Evolutionary conservation across 345 rosid genomes (phyloP).

Genomic region (Lepidium africanum): DNA sequence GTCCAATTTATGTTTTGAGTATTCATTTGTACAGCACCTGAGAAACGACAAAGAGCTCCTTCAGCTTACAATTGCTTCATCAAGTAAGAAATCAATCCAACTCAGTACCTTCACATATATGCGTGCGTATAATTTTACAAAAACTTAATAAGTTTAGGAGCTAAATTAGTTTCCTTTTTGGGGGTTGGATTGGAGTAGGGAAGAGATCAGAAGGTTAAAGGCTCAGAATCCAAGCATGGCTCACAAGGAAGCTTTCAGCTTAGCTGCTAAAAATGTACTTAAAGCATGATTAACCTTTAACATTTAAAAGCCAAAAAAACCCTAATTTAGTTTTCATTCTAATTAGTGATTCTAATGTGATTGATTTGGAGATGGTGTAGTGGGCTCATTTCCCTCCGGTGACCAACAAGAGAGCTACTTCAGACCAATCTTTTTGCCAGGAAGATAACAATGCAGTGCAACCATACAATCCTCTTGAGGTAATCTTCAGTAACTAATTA

Average conservation of each 20-base stretch:
- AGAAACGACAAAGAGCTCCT: slow-evolving; percentile 97
- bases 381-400: slow-evolving; percentile 90
- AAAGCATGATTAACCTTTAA: background rate
- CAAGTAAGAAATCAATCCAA: slow-evolving; percentile 45
- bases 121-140: background rate
- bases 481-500: background rate
- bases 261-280: slow-evolving; percentile 89
- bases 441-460: slow-evolving; percentile 16
- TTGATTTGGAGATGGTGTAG: slow-evolving; percentile 35
- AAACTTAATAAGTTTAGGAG: background rate
- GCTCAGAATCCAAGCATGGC: slow-evolving; percentile 85
- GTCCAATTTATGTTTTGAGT: background rate
- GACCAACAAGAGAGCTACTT: slow-evolving; percentile 40
- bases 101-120: background rate
- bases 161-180: background rate
- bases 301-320: background rate
- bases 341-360: slow-evolving; percentile 10
- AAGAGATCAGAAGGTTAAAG: slow-evolving; percentile 95
- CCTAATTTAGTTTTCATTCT: background rate
- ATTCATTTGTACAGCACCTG: slow-evolving; percentile 70
- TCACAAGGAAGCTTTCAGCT: slow-evolving; percentile 96
- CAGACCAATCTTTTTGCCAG: slow-evolving; percentile 25
- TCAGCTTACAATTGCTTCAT: slow-evolving; percentile 93
- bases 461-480: slow-evolving; percentile 15
- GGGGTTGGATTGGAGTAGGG: slow-evolving; percentile 36